Evolutionary conservation across 2,329 filamentous ascomycete species (phyloP), one percentile per base, ranked within the genome.

Genomic region (Arthrobotrys conoides): DNA sequence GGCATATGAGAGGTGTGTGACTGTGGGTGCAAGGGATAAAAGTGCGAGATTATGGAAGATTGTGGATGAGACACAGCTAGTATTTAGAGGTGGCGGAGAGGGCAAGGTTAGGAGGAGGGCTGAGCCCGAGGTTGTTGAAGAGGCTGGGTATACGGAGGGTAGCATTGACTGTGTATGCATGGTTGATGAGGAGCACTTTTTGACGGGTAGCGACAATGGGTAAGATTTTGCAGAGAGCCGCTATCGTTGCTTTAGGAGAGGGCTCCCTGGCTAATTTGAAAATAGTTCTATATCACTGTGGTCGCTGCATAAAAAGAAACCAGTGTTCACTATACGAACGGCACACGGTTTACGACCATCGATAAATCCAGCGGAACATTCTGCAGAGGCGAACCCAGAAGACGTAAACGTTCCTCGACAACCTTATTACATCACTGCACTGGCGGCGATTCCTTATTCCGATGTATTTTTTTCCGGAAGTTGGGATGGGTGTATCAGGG

Each of bases 11-110:
- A 91, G 93, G 61, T 97, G 96, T 83, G 88, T 98, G 76, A 96
- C 91, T 79, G 96, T 97, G 18, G 96, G 96, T 70, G 92, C 93
- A 5, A 89, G 96, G 80, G 96, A 99, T 84, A 91, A 95, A 72
- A 97, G 94, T 1, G 96, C 95, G 46, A 89, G 96, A 75, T 86
- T 97, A 81, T 99, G 96, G 96, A 97, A 97, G 85, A 94, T 99
- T 0, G 90, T 93, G 3, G 96, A 99, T 82, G 95, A 99, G 86
- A 93, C 92, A 0, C 96, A 99, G 84, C 89, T 99, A 5, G 94
- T 98, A 1, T 99, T 98, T 85, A 91, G 95, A 59, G 95, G 94
- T 73, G 93, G 94, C 80, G 92, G 90, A 49, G 85, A 86, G 9
- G 86, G 87, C 27, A 83, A 82, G 41, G 83, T 49, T 80, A 82